Evolutionary conservation across 73 alveolate genomes (phyloP).

Genomic region (Tetrahymena thermophila): DNA sequence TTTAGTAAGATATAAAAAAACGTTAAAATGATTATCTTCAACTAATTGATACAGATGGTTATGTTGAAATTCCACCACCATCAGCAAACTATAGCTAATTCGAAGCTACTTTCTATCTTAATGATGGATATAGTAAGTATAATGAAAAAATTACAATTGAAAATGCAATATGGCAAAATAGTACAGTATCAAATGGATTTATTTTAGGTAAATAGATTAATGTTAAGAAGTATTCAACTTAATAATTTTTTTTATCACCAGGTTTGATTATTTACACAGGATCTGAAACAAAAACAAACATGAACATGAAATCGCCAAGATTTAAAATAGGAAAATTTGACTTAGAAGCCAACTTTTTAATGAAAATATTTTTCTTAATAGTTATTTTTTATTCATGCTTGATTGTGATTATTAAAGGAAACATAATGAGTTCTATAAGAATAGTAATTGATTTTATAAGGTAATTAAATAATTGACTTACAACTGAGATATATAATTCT

Average conservation of each 20-base stretch:
- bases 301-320: constrained; percentile 32
- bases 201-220: neutral
- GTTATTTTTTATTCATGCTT: constrained; percentile 34
- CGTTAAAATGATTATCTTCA: neutral
- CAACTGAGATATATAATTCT: neutral
- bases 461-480: neutral
- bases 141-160: constrained; percentile 25
- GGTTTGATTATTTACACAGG: constrained; percentile 26
- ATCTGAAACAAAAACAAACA: constrained; percentile 30
- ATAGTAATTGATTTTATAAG: constrained; percentile 1
- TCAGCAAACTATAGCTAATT: constrained; percentile 11
- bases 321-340: constrained; percentile 21
- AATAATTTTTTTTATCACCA: neutral
- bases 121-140: neutral
- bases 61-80: constrained; percentile 23
- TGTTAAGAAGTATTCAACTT: too few relatives aligned
- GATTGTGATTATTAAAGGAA: constrained; percentile 30
- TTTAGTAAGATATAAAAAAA: constrained; percentile 5
- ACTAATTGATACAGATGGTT: neutral
- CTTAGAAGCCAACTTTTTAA: constrained; percentile 18
- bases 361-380: constrained; percentile 42
- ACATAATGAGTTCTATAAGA: neutral
- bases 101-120: constrained; percentile 6
- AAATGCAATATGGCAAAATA: constrained; percentile 21
- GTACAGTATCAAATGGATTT: constrained; percentile 4